Base-by-base conservation (phyloP, 78 protist genomes). In the Creolimax fragrantissima region DNA sequence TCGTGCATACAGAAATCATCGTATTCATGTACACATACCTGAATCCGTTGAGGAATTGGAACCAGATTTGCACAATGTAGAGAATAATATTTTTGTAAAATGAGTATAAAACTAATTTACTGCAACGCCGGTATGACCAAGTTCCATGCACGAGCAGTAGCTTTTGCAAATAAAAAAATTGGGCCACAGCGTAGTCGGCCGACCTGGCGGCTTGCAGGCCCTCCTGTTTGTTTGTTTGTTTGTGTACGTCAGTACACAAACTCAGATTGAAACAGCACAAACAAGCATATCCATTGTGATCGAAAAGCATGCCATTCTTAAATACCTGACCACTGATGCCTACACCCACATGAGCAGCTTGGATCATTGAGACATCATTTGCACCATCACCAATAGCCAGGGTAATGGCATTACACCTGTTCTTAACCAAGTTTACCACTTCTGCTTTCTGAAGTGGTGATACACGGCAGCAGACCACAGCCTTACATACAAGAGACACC, bases 311-410 rank as follows among this genome's bases (percentile, higher is more conserved):
- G 74, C 11, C 7, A 58, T 58, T 58, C 74, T 58, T 24, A n/a
- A n/a, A 24, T 58, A 58, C 74, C 74, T 58, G 74, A 32, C 74
- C 98, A 2, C 98, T 97, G 90, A 98, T 96, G 41, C 99, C 99
- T 3, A 99, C 96, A 84, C 99, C 99, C 3, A 96, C 95, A 41
- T 95, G 94, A 24, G 96, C 95, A 42, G 94, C 93, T 85, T 93
- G 93, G 42, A 96, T 95, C 97, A 96, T 95, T 5, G 90, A 35
- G 24, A 95, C 96, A 93, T 96, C 93, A 6, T 94, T 92, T 43
- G 98, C 99, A 37, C 99, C 99, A 84, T 98, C 99, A 85, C 99
- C 99, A 45, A 97, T 95, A 42, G 96, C 95, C 32, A 95, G 47
- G 37, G 96, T 94, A 43, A 91, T 81, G 17, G 90, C 93, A 2